These are phyloP conservation scores for Rhizomucor pusillus DNA, from an alignment of 371 early-diverging fungal genomes.

Conservation along the genomic window DNA sequence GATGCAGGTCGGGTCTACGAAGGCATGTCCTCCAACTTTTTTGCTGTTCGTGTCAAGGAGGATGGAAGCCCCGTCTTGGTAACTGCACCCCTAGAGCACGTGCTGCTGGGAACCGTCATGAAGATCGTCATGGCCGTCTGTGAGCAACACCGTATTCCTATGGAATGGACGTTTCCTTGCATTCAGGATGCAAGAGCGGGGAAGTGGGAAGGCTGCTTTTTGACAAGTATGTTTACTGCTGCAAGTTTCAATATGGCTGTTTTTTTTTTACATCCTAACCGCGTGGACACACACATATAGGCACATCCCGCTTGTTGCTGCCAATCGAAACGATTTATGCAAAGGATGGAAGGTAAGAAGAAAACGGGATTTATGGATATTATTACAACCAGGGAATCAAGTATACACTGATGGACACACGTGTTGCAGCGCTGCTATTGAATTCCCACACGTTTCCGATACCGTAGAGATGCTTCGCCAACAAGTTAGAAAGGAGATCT, in stretches of 20 bases:
- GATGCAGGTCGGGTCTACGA: constrained; percentile 51
- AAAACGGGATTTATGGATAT: no score
- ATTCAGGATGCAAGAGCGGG: constrained; percentile 35
- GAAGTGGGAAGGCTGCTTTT: constrained; percentile 58
- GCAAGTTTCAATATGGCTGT: not conserved
- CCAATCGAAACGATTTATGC: constrained; percentile 46
- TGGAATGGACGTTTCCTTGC: constrained; percentile 48
- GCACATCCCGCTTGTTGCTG: constrained; percentile 52
- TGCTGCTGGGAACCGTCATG: constrained; percentile 61
- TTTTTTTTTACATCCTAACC: not conserved
- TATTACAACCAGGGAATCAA: not conserved
- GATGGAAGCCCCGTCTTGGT: constrained; percentile 30
- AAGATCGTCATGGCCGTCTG: constrained; percentile 53
- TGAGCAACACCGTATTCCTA: constrained; percentile 38
- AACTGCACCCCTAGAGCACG: constrained; percentile 56
- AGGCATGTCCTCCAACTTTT: constrained; percentile 67
- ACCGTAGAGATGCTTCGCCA: constrained; percentile 27
- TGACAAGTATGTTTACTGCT: constrained; percentile 48
- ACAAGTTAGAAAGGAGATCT: constrained; percentile 30
- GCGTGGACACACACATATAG: no score
- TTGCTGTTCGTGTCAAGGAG: constrained; percentile 27
- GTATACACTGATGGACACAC: not conserved
- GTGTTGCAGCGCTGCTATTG: constrained; percentile 18
- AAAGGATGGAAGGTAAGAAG: constrained; percentile 29
- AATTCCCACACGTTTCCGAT: constrained; percentile 28